Evolutionary conservation across 2,329 filamentous ascomycete species (phyloP).

Genomic region (Botryotinia globosa): DNA sequence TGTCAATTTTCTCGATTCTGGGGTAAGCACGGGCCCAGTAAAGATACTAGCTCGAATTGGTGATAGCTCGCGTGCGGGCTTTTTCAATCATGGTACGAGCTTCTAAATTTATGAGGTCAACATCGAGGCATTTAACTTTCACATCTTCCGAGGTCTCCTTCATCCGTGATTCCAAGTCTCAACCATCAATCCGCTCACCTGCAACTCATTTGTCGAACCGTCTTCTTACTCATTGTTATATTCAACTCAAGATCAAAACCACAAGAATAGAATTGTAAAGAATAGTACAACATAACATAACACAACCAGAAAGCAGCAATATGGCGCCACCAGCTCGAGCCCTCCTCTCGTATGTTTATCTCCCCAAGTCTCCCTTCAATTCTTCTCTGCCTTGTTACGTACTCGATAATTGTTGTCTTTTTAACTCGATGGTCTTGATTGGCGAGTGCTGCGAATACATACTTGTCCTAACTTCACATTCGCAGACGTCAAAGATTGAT

Average conservation of each 20-base stretch:
- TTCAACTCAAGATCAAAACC: background rate
- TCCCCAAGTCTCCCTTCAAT: background rate
- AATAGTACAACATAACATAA: background rate
- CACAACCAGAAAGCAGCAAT: background rate
- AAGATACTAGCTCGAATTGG: background rate
- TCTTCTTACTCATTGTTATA: too few species aligned
- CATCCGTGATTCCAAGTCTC: background rate
- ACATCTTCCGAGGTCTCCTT: background rate
- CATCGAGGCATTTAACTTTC: background rate
- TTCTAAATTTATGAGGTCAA: background rate
- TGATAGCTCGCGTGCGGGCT: constrained; percentile 16
- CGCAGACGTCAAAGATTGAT: constrained; percentile 34
- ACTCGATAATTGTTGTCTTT: background rate
- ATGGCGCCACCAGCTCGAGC: constrained; percentile 20
- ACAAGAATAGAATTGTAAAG: background rate
- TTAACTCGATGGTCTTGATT: background rate
- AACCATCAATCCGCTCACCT: background rate
- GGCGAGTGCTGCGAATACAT: background rate
- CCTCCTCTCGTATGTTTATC: constrained; percentile 16
- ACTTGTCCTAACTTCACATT: constrained; percentile 21
- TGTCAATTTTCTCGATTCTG: background rate
- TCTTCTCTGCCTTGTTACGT: background rate
- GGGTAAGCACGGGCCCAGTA: background rate
- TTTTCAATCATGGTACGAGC: background rate
- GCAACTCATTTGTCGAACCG: background rate